Evolutionary conservation across 2,329 filamentous ascomycete species (phyloP), one percentile per base, ranked within the genome.

Genomic region (Colletotrichum scovillei): DNA sequence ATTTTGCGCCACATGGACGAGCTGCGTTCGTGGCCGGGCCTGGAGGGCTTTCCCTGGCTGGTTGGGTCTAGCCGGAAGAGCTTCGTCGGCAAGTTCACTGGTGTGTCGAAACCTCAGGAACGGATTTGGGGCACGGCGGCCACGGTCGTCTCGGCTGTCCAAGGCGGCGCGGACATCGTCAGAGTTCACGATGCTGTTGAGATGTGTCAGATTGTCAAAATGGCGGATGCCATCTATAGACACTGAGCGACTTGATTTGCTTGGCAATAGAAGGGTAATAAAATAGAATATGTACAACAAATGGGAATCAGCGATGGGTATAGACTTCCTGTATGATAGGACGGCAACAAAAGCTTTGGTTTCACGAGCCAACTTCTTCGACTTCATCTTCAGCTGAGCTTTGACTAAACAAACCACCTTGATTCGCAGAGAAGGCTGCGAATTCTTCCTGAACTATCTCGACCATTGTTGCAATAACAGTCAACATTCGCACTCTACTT

Each of bases 191-290:
- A 98, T 85, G 93, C 95, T 16, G 84, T 86, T 69, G 94, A 97
- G 85, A 98, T 98, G 96, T 87, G 84, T 53, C 89, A 95, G 82
- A 95, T 98, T 38, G 91, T 91, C 1, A 93, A 89, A 80, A 96
- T 98, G 92, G 91, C 94, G 9, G 96, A 98, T 88, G 95, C 95
- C n/a, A 95, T 98, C 67, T 97, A 94, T 90, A 88, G 94, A 77
- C 84, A 85, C 53, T 84, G 71, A 76, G 55, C 22, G 56, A 38
- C 35, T 35, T 35, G 32, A 35, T 35, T 35, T 12, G 4, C 53
- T 49, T 30, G 52, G n/a, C 6, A 46, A 55, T 67, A 46, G 22
- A n/a, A 46, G 24, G 11, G 9, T 9, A n/a, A 19, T 53, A 30
- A 19, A 55, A 67, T 5, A 53, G 42, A 32, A 46, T 32, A 67